Conservation (phyloP, 352 stramenopile genomes). For the Blastocystis sp. region DNA sequence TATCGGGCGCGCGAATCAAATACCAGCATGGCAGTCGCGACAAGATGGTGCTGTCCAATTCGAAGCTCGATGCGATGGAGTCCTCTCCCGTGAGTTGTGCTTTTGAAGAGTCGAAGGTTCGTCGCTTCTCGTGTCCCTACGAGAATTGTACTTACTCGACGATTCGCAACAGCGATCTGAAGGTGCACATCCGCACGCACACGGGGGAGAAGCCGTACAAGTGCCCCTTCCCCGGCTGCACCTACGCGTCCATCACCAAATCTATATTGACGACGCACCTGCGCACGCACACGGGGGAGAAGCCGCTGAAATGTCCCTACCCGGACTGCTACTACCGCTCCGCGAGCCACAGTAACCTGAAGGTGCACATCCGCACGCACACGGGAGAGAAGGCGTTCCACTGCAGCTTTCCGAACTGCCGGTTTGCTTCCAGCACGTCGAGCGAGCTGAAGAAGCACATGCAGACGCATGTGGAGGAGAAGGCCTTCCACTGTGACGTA, state of each 20-base stretch:
- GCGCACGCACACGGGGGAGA: constrained; percentile 65
- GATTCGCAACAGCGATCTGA: constrained; percentile 63
- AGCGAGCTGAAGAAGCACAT: constrained; percentile 65
- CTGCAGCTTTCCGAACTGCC: constrained; percentile 62
- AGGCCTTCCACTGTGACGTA: constrained; percentile 64
- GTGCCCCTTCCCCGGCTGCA: constrained; percentile 62
- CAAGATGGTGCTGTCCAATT: not conserved
- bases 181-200: constrained; percentile 68
- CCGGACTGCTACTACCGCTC: constrained; percentile 59
- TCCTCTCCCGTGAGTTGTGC: constrained; percentile 59
- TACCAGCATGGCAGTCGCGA: constrained; percentile 52
- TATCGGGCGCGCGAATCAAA: constrained; percentile 58
- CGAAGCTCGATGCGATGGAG: constrained; percentile 39
- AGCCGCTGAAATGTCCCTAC: constrained; percentile 62
- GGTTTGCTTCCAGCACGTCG: constrained; percentile 56
- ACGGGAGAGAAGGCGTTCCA: constrained; percentile 65
- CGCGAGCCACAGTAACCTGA: constrained; percentile 60
- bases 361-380: constrained; percentile 67
- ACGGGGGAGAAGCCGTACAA: constrained; percentile 70
- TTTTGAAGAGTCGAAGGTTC: constrained; percentile 58
- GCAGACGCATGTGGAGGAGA: constrained; percentile 54
- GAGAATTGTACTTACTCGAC: constrained; percentile 66
- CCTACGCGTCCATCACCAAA: constrained; percentile 65
- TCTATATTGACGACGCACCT: constrained; percentile 56
- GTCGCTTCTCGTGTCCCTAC: constrained; percentile 56